These are phyloP conservation scores for Kingdonia uniflora DNA, from an alignment of 164 flowering plant genomes.

Conservation along the genomic window DNA sequence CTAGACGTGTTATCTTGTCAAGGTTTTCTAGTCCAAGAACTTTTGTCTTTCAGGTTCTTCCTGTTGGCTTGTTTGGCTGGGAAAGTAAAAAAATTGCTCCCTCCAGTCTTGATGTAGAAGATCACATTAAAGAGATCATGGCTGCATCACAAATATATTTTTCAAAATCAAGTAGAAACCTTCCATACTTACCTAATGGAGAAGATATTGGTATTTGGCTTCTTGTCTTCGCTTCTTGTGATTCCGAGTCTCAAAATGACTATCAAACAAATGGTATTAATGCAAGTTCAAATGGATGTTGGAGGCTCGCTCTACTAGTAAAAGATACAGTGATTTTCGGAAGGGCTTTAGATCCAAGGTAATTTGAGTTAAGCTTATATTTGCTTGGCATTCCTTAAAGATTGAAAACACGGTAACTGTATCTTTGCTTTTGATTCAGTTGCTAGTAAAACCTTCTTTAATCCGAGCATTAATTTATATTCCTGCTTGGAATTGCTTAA, in stretches of 20 bases:
- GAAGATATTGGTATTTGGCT: constrained; percentile 65
- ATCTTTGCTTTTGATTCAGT: neutral
- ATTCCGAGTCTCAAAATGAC: constrained; percentile 20
- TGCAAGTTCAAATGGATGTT: constrained; percentile 24
- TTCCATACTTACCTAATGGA: constrained; percentile 15
- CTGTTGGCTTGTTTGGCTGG: constrained; percentile 48
- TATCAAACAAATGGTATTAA: constrained; percentile 17
- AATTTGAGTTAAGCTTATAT: constrained; percentile 3
- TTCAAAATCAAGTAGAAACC: constrained; percentile 14
- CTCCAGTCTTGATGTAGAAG: constrained; percentile 17
- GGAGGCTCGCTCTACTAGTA: constrained; percentile 72
- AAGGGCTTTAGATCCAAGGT: constrained; percentile 63
- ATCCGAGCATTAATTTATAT: too few relatives aligned
- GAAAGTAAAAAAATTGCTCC: constrained; percentile 19
- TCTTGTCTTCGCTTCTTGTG: constrained; percentile 43
- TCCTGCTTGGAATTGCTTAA: too few relatives aligned
- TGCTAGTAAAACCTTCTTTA: neutral
- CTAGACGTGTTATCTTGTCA: constrained; percentile 41
- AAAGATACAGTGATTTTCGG: constrained; percentile 52
- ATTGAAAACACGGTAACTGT: too few relatives aligned
- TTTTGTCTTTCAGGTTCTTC: constrained; percentile 37
- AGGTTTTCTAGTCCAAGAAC: constrained; percentile 45
- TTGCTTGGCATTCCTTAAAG: too few relatives aligned
- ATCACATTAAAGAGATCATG: constrained; percentile 25
- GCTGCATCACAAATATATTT: constrained; percentile 33